phyloP scores from a whole-genome alignment of 306 rosid genomes.

The Erythrophleum fordii region DNA sequence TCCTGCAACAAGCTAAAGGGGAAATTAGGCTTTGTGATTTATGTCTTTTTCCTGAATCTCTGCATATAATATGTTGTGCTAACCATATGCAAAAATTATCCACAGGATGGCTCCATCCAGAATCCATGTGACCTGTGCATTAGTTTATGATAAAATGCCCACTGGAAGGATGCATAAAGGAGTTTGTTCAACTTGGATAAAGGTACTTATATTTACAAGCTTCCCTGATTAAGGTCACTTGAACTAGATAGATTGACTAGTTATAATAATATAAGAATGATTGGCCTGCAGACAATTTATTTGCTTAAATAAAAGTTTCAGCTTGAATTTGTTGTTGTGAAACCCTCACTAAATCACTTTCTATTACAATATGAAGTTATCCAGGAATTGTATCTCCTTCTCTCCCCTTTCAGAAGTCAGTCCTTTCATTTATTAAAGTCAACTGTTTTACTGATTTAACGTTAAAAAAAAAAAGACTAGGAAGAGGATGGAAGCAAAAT shows the following conservation, averaged over 20 bases:
- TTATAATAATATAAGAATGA: constrained; percentile 11
- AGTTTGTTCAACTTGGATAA: constrained; percentile 98
- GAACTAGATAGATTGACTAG: neutral
- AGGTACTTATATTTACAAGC: constrained; percentile 56
- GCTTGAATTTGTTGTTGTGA: constrained; percentile 24
- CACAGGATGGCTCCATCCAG: constrained; percentile 81
- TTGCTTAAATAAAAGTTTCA: neutral
- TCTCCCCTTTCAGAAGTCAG: neutral
- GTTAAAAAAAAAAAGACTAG: too few relatives aligned
- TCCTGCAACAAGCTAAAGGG: constrained; percentile 2
- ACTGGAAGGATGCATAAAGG: constrained; percentile 90
- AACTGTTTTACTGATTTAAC: too few relatives aligned
- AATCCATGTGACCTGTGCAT: constrained; percentile 96
- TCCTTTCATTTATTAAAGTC: neutral
- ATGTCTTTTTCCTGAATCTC: neutral
- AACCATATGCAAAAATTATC: constrained; percentile 36
- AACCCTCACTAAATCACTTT: constrained; percentile 1
- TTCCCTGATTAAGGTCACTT: constrained; percentile 27
- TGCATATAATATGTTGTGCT: neutral
- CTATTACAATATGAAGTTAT: neutral
- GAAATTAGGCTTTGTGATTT: constrained; percentile 15
- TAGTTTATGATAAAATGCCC: constrained; percentile 78
- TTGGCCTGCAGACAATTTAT: neutral
- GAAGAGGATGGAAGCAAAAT: too few relatives aligned
- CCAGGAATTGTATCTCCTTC: neutral